phyloP scores from a whole-genome alignment of 2,329 filamentous ascomycete genomes.

The Fusarium tanahbumbuense region DNA sequence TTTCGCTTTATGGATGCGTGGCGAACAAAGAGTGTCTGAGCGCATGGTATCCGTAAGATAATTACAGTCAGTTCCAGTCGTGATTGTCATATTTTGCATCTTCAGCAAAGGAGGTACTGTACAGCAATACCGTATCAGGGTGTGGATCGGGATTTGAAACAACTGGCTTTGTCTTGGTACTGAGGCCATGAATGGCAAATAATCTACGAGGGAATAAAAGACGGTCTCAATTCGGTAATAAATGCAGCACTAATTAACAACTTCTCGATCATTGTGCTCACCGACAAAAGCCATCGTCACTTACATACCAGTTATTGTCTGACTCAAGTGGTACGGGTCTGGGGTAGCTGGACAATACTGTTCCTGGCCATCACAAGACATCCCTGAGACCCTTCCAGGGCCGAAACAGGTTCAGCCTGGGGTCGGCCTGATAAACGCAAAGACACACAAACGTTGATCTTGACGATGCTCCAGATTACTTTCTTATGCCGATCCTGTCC shows the following conservation, averaged over 20 bases:
- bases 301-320: slow-evolving; percentile 37
- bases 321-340: slow-evolving; percentile 37
- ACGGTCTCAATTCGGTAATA: neutral
- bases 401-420: slow-evolving; percentile 41
- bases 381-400: slow-evolving; percentile 19
- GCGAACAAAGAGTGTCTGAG: slow-evolving; percentile 33
- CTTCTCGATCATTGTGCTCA: slow-evolving; percentile 16
- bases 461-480: slow-evolving; percentile 17
- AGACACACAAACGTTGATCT: slow-evolving; percentile 1
- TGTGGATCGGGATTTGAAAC: neutral
- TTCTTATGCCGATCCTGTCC: slow-evolving; percentile 15
- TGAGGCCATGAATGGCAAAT: neutral
- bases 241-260: neutral
- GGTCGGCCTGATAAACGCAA: slow-evolving; percentile 12
- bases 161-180: neutral
- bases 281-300: slow-evolving; percentile 31
- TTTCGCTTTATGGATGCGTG: slow-evolving; percentile 35
- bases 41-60: neutral
- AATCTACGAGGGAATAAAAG: neutral
- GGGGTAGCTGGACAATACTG: slow-evolving; percentile 40
- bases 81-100: slow-evolving; percentile 24
- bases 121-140: neutral
- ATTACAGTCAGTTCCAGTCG: slow-evolving; percentile 15
- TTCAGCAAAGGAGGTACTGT: neutral
- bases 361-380: slow-evolving; percentile 8